These are phyloP conservation scores for Oryza australiensis DNA, from an alignment of 176 grass and related monocot genomes.

Conservation along the genomic window DNA sequence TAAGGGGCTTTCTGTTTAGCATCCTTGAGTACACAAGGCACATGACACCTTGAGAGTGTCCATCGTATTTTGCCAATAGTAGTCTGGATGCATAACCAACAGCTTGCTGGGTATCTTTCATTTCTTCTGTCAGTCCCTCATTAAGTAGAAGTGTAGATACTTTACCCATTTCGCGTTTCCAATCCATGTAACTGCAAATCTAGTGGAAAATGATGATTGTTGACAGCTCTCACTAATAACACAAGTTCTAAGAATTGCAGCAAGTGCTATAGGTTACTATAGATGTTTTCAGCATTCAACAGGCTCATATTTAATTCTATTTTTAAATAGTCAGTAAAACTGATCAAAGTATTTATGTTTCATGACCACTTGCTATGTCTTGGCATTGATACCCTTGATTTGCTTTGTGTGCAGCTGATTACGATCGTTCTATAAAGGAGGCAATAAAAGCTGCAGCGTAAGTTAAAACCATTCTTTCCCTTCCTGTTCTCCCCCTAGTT, in stretches of 20 bases:
- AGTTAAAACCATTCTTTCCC: slow-evolving; percentile 38
- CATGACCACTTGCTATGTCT: not conserved
- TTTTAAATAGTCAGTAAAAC: not conserved
- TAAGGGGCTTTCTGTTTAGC: slow-evolving; percentile 48
- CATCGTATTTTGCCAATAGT: slow-evolving; percentile 15
- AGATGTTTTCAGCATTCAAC: not conserved
- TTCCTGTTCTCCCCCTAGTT: not conserved
- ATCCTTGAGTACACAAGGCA: slow-evolving; percentile 10
- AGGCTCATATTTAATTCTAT: slow-evolving; percentile 21
- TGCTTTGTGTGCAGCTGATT: slow-evolving; percentile 68
- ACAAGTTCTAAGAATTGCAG: not conserved
- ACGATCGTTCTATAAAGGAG: slow-evolving; percentile 77
- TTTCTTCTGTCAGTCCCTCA: slow-evolving; percentile 11
- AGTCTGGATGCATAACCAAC: not conserved
- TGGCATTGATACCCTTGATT: slow-evolving; percentile 32
- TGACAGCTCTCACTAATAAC: not conserved
- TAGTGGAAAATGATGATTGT: slow-evolving; percentile 1
- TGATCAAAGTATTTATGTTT: slow-evolving; percentile 22
- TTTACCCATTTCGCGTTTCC: not conserved
- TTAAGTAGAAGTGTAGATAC: slow-evolving; percentile 12
- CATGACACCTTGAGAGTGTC: not conserved
- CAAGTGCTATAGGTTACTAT: slow-evolving; percentile 22
- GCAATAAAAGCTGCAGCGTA: slow-evolving; percentile 72
- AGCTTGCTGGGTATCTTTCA: slow-evolving; percentile 17
- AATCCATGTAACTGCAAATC: not conserved